Evolutionary conservation across 75 land plant species (phyloP).

Genomic region (Adiantum capillusveneris): DNA sequence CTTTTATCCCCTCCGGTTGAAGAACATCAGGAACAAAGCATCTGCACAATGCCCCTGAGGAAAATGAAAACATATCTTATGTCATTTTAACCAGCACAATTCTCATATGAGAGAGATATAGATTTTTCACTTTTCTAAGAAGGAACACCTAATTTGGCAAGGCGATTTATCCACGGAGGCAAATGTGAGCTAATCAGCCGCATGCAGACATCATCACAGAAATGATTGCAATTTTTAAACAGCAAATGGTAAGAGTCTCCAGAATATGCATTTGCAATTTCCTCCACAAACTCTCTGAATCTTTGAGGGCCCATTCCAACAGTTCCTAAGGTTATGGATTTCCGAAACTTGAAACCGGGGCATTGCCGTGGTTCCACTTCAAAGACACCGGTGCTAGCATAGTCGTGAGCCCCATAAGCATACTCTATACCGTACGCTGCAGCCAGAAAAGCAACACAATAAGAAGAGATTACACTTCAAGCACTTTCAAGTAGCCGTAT

Average conservation of each 20-base stretch:
- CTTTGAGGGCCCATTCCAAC: slow-evolving; percentile 33
- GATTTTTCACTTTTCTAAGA: no score
- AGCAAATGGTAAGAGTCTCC: slow-evolving; percentile 69
- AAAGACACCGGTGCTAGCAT: slow-evolving; percentile 58
- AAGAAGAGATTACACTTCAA: no score
- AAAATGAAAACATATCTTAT: neutral
- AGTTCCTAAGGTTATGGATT: slow-evolving; percentile 36
- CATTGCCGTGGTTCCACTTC: slow-evolving; percentile 64
- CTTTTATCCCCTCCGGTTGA: neutral
- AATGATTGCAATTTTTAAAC: slow-evolving; percentile 67
- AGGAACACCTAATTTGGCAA: slow-evolving; percentile 39
- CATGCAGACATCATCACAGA: slow-evolving; percentile 43
- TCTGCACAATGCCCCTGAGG: neutral
- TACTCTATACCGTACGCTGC: slow-evolving; percentile 15
- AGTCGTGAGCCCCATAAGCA: slow-evolving; percentile 73
- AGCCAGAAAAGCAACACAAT: neutral
- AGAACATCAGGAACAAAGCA: neutral
- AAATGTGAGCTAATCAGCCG: slow-evolving; percentile 38
- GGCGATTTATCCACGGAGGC: slow-evolving; percentile 66
- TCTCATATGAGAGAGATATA: no score
- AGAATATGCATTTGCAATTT: slow-evolving; percentile 41
- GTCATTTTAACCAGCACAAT: neutral
- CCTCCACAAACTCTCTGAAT: slow-evolving; percentile 42
- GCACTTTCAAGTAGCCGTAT: no score
- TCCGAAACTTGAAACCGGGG: slow-evolving; percentile 50